These are phyloP conservation scores for Gilbertella persicaria DNA, from an alignment of 371 early-diverging fungal genomes.

Conservation along the genomic window DNA sequence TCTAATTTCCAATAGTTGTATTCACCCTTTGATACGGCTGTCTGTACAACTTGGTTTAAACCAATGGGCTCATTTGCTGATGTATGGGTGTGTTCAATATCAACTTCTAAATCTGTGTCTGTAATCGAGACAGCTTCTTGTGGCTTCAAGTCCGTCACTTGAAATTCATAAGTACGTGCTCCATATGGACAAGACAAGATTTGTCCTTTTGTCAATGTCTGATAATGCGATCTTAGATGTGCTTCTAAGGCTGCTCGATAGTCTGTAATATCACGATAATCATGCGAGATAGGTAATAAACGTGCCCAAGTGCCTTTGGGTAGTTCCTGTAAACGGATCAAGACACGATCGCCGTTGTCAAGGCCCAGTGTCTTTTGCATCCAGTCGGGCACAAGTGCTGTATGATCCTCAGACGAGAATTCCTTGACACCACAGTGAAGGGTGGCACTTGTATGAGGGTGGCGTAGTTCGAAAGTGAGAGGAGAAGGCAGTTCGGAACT, in stretches of 20 bases:
- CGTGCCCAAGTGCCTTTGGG: constrained; percentile 74
- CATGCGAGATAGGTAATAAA: constrained; percentile 63
- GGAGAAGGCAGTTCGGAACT: constrained; percentile 59
- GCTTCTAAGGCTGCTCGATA: constrained; percentile 75
- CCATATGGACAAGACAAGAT: constrained; percentile 64
- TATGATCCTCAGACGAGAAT: constrained; percentile 60
- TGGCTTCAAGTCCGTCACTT: constrained; percentile 72
- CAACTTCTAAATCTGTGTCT: constrained; percentile 86
- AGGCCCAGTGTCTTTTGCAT: constrained; percentile 51
- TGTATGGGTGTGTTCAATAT: constrained; percentile 60
- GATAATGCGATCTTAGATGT: constrained; percentile 72
- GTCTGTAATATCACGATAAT: constrained; percentile 67
- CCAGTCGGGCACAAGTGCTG: constrained; percentile 63
- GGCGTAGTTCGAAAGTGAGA: constrained; percentile 66
- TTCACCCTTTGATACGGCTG: constrained; percentile 10
- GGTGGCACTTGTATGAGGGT: constrained; percentile 42
- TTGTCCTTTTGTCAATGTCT: constrained; percentile 73
- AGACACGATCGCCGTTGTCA: constrained; percentile 40
- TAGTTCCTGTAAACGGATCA: constrained; percentile 53
- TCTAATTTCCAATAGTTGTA: constrained; percentile 41
- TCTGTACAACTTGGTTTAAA: constrained; percentile 6
- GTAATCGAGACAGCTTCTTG: constrained; percentile 66
- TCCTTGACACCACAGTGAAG: constrained; percentile 80
- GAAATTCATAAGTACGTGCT: constrained; percentile 53
- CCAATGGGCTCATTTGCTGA: constrained; percentile 1